Evolutionary conservation across 1,284 basidiomycete genomes (phyloP), one percentile per base, ranked within the genome.

Genomic region (Ustilago nuda): DNA sequence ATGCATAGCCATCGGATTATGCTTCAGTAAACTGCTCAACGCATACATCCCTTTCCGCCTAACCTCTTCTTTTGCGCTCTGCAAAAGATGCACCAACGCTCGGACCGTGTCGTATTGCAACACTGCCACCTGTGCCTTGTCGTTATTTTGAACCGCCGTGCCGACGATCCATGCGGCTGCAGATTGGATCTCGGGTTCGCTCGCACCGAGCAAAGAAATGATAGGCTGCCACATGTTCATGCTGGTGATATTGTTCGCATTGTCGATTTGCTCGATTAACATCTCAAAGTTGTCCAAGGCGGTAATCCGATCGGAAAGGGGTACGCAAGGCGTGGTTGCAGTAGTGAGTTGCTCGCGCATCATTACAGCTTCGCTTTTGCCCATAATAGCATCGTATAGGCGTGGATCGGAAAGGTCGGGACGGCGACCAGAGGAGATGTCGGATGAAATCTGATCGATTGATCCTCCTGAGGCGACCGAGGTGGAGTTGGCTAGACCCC

Each of bases 251-350:
- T 98, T 92, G 85, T 95, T 98, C 3, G 96, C 95, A 86, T 99
- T 99, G 84, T 99, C 96, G 65, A 99, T 94, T 53, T 91, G 90
- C 86, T 98, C 95, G 75, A 98, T 90, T 32, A 98, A 88, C 94
- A 98, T 94, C 87, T 99, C 97, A 61, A 98, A 89, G 85, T 98
- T 91, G 87, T 99, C 96, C 79, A 98, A 88, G 0, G 96, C 95
- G 19, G 89, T 88, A 55, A 94, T 87, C 36, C 94, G 75, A 45
- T 84, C 82, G 0, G 68, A 37, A 46, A 71, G 54, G 2, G 64
- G 37, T 11, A 78, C 59, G 8, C 66, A 36, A 11, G 64, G n/a
- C 56, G 83, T 73, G 37, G 73, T 8, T 84, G 82, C 83, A 23
- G 73, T 78, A 0, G 61, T 35, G 27, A 85, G 73, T 62, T 84